phyloP scores from a whole-genome alignment of 1,284 basidiomycete genomes.

The Cryptococcus floricola region DNA sequence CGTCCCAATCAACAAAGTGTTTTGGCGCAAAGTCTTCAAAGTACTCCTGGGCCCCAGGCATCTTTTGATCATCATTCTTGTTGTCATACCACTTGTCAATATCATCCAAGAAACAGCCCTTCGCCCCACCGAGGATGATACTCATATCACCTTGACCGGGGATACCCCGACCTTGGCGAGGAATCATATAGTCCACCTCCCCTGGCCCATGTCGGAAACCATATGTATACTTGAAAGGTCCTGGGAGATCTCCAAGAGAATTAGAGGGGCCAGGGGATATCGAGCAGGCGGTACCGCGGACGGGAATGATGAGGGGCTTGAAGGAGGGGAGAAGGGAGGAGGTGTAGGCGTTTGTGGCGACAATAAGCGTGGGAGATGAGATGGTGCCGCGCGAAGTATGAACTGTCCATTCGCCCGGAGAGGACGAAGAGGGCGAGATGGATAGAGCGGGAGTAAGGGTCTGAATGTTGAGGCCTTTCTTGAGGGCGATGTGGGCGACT shows the following conservation, averaged over 20 bases:
- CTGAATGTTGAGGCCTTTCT: conserved; percentile 25
- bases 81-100: conserved; percentile 25
- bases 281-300: conserved; percentile 27
- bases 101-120: conserved; percentile 18
- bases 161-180: conserved; percentile 26
- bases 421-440: background rate
- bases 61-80: conserved; percentile 22
- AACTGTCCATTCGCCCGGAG: conserved; percentile 19
- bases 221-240: conserved; percentile 24
- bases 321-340: conserved; percentile 29
- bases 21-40: conserved; percentile 28
- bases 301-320: conserved; percentile 27
- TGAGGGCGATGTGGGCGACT: conserved; percentile 20
- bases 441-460: conserved; percentile 24
- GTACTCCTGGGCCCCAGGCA: conserved; percentile 24
- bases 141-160: conserved; percentile 23
- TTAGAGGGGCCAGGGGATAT: conserved; percentile 25
- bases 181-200: conserved; percentile 32
- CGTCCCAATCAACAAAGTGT: conserved; percentile 24
- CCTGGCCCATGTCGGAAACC: conserved; percentile 27
- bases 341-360: conserved; percentile 35
- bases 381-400: conserved; percentile 30
- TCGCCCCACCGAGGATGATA: conserved; percentile 30
- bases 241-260: conserved; percentile 11
- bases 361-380: conserved; percentile 17